Evolutionary conservation across 2,329 filamentous ascomycete species (phyloP), one percentile per base, ranked within the genome.

Genomic region (Fusarium neocosmosporiellum): DNA sequence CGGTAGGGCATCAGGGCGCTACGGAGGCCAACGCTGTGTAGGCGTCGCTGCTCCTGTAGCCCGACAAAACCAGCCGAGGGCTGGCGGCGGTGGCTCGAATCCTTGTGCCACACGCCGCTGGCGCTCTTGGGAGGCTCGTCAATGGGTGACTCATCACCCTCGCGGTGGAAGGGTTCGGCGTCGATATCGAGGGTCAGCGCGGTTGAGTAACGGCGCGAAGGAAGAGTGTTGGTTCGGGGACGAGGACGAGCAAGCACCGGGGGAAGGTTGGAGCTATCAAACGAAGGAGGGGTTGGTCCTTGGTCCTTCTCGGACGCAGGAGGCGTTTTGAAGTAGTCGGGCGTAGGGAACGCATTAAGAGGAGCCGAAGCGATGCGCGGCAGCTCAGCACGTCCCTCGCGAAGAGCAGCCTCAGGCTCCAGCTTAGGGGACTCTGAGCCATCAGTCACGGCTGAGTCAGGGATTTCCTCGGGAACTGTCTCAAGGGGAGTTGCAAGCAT

Each of bases 1-100:
- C 75, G 77, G 29, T 78, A 78, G 18, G 77, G 77, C 43, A 78
- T 37, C 10, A 78, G 69, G 24, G 77, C 77, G 48, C 71, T 75
- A 39, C 77, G 77, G 29, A 78, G 73, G 24, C 77, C 77, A 43
- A 78, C 66, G 43, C 73, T 76, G 31, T 74, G 67, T n/a, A 78
- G 67, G 2, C 75, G 67, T 7, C 72, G 70, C 59, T 71, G 75
- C 33, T 78, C 77, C 27, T 69, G 71, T 14, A 78, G 59, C 18
- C 77, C 77, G 41, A 78, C 48, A n/a, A 72, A 71, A 4, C 77
- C 77, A 22, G 77, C 75, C 3, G 77, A 78, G 14, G 77, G 69
- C 29, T 73, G 71, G 18, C 78, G 76, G 57, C 69, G 70, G 63
- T 78, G 73, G 27, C 63, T 34, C 6, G 66, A 57, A 14, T 67